Base-by-base conservation (phyloP, 305 asterid genomes). In the Rubia balearica region DNA sequence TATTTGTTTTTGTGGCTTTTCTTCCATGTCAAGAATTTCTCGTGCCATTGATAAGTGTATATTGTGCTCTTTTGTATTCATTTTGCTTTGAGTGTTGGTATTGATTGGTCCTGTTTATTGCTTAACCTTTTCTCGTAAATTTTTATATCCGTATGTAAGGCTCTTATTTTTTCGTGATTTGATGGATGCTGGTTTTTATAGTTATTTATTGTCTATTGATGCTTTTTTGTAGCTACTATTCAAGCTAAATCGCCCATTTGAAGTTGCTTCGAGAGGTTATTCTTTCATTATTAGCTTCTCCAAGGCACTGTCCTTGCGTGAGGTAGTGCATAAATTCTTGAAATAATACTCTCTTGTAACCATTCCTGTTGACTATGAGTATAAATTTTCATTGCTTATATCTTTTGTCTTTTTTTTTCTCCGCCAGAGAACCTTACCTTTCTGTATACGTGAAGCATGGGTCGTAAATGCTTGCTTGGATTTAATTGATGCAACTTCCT, bases 381-480 rank as follows among this genome's bases (percentile, higher is more conserved):
- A 63, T 48, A 60, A 42, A 38, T 77, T 33, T 46, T 73, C 75
- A 42, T 57, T 78, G 69, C 81, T 33, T 75, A 51, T 6, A 51
- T n/a, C 59, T 66, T 77, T 72, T 71, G 65, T 76, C 72, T 59
- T 64, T 53, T 76, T 51, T 73, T 65, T 84, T 59, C 68, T 78
- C 69, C 60, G 8, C 30, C 93, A 95, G 99, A 85, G 84, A 71
- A 78, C 67, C 72, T 81, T 95, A 80, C 99, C 99, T 14, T 95
- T 91, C 84, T 95, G 99, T 75, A 81, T 86, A 87, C 99, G 98
- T 68, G 99, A 95, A 90, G 97, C 89, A 48, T 95, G 99, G 99
- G 96, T 95, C 21, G 81, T 91, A 78, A 89, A 90, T 43, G 98
- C 97, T 77, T 91, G 98, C 87, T 80, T 87, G 88, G 87, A 86